These are phyloP conservation scores for Colletotrichum paranaense DNA, from an alignment of 2,329 filamentous ascomycete genomes.

Conservation along the genomic window DNA sequence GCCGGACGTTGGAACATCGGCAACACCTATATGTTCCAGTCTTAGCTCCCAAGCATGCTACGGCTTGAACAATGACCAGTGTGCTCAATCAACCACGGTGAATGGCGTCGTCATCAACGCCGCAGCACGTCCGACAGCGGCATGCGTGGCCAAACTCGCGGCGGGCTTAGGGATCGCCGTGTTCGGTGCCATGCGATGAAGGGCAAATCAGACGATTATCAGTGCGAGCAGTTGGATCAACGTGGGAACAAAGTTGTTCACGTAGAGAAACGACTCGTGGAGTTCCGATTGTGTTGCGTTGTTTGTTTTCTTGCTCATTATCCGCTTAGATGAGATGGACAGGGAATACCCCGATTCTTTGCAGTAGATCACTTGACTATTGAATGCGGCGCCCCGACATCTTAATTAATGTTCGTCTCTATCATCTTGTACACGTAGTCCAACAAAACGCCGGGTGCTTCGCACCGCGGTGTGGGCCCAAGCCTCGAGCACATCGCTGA, in stretches of 20 bases:
- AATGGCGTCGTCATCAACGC: slow-evolving; percentile 37
- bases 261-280: background rate
- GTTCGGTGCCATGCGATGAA: slow-evolving; percentile 27
- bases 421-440: background rate
- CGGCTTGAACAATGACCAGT: slow-evolving; percentile 53
- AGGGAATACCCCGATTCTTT: background rate
- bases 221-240: background rate
- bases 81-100: slow-evolving; percentile 41
- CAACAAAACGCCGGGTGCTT: background rate
- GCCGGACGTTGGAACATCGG: slow-evolving; percentile 55
- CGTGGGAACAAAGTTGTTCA: background rate
- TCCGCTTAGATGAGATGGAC: background rate
- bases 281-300: background rate
- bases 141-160: slow-evolving; percentile 29
- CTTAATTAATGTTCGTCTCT: slow-evolving; percentile 2
- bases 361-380: background rate
- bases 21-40: slow-evolving; percentile 66
- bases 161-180: slow-evolving; percentile 32
- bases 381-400: background rate
- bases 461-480: slow-evolving; percentile 38
- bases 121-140: slow-evolving; percentile 27
- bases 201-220: background rate
- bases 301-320: background rate
- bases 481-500: slow-evolving; percentile 57
- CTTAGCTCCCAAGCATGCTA: slow-evolving; percentile 65